Evolutionary conservation across 176 grass and related monocot species (phyloP), one percentile per base, ranked within the genome.

Genomic region (Canna indica): DNA sequence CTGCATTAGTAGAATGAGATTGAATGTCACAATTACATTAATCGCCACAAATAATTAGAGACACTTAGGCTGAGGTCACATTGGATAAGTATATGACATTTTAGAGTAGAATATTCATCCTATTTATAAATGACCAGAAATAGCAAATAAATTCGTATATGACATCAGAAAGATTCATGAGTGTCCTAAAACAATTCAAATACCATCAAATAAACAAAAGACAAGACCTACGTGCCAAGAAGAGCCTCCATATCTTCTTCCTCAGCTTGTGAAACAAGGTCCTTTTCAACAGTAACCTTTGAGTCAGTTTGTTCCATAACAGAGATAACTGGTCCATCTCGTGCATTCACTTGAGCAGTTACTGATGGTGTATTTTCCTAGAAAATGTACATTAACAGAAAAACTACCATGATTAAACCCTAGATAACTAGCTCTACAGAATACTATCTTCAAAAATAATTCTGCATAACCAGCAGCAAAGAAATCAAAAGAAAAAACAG

Each of bases 171-270:
- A n/a, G n/a, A n/a, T n/a, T n/a, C 24, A 56, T 8, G 31, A 61
- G 28, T 62, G 15, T 34, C 13, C 10, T 59, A 22, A 28, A 29
- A 64, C 32, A 64, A 64, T 38, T 66, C 15, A 36, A 69, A 47
- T 62, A 2, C 59, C 1, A 1, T 33, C 12, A 47, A 69, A 36
- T 0, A 72, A 35, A 73, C 41, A 34, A 69, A 42, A 60, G 50
- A 71, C 1, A 13, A 45, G 68, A 75, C 82, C 69, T 88, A 99
- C 95, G 80, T 90, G 78, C 82, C 90, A 80, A 99, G 90, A 90
- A 99, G 90, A 75, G 95, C 84, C 77, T 99, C 86, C 89, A 99
- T 87, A 75, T 94, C 95, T 77, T 99, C 95, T 76, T 99, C 95
- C 75, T 99, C 89, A 78, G 82, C 95, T 85, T 99, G 90, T 57